Percentiles rank a stretch among this genome's conserved stretches.
These are phyloP conservation scores for Tieghemostelium lacteum DNA, from an alignment of 78 protist genomes.

Conservation along the genomic window DNA sequence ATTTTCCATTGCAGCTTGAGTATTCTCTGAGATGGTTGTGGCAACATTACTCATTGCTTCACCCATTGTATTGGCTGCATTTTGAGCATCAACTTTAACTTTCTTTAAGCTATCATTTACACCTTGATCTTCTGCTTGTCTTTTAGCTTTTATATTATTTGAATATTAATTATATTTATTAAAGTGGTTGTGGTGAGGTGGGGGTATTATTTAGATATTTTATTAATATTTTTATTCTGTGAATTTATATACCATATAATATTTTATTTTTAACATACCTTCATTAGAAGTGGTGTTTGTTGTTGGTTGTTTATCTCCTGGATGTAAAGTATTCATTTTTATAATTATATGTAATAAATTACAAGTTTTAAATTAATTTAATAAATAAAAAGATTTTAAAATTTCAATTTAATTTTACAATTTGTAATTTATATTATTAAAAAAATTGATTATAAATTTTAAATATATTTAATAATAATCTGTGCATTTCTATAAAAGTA, in stretches of 20 bases:
- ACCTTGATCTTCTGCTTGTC: neutral
- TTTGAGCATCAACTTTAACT: slow-evolving; percentile 23
- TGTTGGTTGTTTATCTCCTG: slow-evolving; percentile 60
- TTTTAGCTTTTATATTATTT: neutral
- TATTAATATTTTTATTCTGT: neutral
- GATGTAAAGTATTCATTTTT: slow-evolving; percentile 35
- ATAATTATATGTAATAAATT: too few species aligned
- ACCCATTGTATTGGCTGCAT: neutral
- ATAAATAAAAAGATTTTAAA: too few species aligned
- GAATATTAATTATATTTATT: neutral
- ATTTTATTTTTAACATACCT: neutral
- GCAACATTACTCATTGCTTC: neutral
- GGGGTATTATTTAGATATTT: neutral
- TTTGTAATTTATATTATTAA: too few species aligned
- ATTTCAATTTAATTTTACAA: neutral
- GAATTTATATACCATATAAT: neutral
- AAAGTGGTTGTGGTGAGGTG: neutral
- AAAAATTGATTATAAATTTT: too few species aligned
- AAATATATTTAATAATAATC: too few species aligned
- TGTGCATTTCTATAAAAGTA: neutral
- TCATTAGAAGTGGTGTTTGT: slow-evolving; percentile 23
- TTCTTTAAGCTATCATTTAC: neutral
- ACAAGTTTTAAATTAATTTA: too few species aligned
- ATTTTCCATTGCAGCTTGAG: slow-evolving; percentile 8
- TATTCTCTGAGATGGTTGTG: neutral